phyloP scores from a whole-genome alignment of 345 rosid genomes.

The thale cress (Arabidopsis thaliana) region DNA sequence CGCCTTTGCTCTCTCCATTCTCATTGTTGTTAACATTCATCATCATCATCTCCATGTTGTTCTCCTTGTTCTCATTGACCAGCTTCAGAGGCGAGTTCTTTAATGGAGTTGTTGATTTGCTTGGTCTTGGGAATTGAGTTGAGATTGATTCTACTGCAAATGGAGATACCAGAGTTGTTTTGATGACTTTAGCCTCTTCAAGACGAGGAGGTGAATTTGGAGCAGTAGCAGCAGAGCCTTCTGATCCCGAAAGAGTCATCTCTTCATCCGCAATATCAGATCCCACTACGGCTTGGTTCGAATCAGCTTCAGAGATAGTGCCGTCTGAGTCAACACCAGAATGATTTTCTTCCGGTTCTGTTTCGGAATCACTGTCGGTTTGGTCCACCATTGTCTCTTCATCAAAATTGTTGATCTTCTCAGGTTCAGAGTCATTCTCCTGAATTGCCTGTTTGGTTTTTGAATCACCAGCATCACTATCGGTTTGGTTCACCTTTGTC shows the following conservation, averaged over 20 bases:
- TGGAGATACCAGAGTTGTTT: conserved; percentile 39
- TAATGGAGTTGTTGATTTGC: conserved; percentile 27
- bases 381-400: conserved; percentile 5
- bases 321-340: conserved; percentile 28
- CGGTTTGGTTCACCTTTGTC: not conserved
- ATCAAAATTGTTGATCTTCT: conserved; percentile 16
- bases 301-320: conserved; percentile 41
- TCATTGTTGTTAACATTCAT: conserved; percentile 17
- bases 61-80: conserved; percentile 29
- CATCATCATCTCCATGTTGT: conserved; percentile 35
- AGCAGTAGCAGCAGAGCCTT: conserved; percentile 6
- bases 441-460: not conserved
- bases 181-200: conserved; percentile 24
- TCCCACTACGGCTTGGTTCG: conserved; percentile 38
- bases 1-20: conserved; percentile 47
- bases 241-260: conserved; percentile 24
- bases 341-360: conserved; percentile 15
- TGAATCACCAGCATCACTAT: not conserved
- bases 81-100: conserved; percentile 42
- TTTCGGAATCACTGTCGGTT: conserved; percentile 20
- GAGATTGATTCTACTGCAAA: conserved; percentile 44
- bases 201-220: conserved; percentile 16
- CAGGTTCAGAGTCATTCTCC: not conserved
- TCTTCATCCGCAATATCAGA: conserved; percentile 37
- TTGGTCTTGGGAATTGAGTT: conserved; percentile 43